phyloP scores from a whole-genome alignment of 306 rosid species.

The Astragalus glycyphyllos region DNA sequence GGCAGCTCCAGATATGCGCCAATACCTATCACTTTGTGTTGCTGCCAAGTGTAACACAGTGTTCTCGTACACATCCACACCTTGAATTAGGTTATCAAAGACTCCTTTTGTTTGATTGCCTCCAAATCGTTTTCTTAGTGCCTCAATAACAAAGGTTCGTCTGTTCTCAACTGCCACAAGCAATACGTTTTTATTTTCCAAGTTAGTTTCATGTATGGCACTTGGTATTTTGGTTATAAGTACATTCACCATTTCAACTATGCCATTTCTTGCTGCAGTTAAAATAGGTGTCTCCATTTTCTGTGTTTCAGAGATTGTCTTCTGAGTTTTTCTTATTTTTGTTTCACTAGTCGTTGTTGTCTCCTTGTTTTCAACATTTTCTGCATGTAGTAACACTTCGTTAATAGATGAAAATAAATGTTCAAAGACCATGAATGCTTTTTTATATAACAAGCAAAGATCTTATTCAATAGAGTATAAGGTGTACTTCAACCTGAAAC shows the following conservation, averaged over 20 bases:
- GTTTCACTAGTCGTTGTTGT: not conserved
- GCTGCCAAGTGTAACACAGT: slow-evolving; percentile 42
- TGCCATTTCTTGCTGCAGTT: slow-evolving; percentile 42
- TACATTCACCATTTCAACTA: slow-evolving; percentile 36
- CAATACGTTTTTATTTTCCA: slow-evolving; percentile 36
- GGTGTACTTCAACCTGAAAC: too few relatives aligned
- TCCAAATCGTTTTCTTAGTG: not conserved
- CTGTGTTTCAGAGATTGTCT: not conserved
- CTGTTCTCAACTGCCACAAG: slow-evolving; percentile 36
- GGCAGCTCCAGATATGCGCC: slow-evolving; percentile 46
- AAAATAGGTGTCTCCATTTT: slow-evolving; percentile 4
- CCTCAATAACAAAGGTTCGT: slow-evolving; percentile 5
- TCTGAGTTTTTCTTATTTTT: too few relatives aligned
- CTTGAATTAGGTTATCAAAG: not conserved
- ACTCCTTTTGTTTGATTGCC: not conserved
- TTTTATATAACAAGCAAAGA: too few relatives aligned
- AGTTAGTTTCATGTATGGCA: slow-evolving; percentile 30
- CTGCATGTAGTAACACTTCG: not conserved
- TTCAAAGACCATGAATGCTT: too few relatives aligned
- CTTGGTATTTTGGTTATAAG: not conserved
- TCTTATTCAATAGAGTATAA: too few relatives aligned
- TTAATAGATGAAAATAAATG: too few relatives aligned
- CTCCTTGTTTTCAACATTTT: not conserved
- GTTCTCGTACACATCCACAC: not conserved
- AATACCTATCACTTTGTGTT: not conserved